Evolutionary conservation across 2,329 filamentous ascomycete genomes (phyloP).

Genomic region (Scleromitrula shiraiana): DNA sequence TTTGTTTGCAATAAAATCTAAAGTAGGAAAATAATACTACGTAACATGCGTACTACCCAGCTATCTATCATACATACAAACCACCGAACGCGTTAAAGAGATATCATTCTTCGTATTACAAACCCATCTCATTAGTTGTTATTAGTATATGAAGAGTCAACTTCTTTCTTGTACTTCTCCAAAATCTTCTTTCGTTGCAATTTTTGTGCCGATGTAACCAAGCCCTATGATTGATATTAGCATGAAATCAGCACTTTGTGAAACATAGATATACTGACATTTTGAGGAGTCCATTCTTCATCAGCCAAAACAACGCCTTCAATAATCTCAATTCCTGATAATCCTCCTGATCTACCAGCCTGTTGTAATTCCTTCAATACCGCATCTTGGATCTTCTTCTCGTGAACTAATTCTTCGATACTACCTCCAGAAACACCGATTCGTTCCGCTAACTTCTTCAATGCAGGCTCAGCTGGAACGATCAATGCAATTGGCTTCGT

Average conservation of each 20-base stretch:
- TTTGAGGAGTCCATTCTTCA: slow-evolving; percentile 82
- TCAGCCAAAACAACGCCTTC: slow-evolving; percentile 70
- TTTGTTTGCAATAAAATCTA: slow-evolving; percentile 4
- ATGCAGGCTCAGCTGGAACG: slow-evolving; percentile 55
- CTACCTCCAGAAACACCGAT: slow-evolving; percentile 55
- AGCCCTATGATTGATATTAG: slow-evolving; percentile 41
- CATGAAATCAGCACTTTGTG: slow-evolving; percentile 31
- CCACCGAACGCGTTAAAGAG: background rate
- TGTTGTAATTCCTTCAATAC: slow-evolving; percentile 62
- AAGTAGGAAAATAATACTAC: background rate
- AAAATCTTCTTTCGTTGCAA: slow-evolving; percentile 63
- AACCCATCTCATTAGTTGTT: slow-evolving; percentile 11
- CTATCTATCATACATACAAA: slow-evolving; percentile 8
- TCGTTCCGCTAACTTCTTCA: slow-evolving; percentile 51
- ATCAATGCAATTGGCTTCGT: slow-evolving; percentile 78
- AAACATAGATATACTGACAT: slow-evolving; percentile 47
- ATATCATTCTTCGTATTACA: slow-evolving; percentile 2
- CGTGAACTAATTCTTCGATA: slow-evolving; percentile 56
- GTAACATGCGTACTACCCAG: slow-evolving; percentile 3
- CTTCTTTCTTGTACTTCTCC: slow-evolving; percentile 51
- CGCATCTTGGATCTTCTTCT: slow-evolving; percentile 53
- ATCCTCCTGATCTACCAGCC: slow-evolving; percentile 56
- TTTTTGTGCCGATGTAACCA: slow-evolving; percentile 64
- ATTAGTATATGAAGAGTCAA: slow-evolving; percentile 34
- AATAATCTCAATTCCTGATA: slow-evolving; percentile 66